These are phyloP conservation scores for Aquilaria sinensis DNA, from an alignment of 345 rosid genomes.

Conservation along the genomic window DNA sequence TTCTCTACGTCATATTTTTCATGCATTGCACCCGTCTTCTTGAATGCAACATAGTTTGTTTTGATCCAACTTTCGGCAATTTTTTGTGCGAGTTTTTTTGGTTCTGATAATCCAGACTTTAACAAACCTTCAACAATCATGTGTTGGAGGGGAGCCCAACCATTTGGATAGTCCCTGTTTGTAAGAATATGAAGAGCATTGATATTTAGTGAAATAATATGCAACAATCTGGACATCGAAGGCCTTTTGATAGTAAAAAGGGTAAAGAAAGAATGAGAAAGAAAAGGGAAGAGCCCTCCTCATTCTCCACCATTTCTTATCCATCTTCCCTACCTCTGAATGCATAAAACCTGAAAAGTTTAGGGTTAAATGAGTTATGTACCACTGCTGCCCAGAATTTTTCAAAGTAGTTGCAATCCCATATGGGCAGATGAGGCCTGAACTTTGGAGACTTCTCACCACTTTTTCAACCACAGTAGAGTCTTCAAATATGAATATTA, in stretches of 20 bases:
- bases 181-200: not conserved
- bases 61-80: slow-evolving; percentile 72
- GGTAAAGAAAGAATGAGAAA: not conserved
- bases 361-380: slow-evolving; percentile 4
- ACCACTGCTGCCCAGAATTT: slow-evolving; percentile 82
- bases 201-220: not conserved
- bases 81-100: slow-evolving; percentile 61
- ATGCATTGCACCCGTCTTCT: slow-evolving; percentile 50
- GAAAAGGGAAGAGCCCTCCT: not conserved
- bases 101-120: slow-evolving; percentile 44
- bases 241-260: not conserved
- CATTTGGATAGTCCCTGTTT: slow-evolving; percentile 87
- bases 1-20: slow-evolving; percentile 40
- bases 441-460: slow-evolving; percentile 38
- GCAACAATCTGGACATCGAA: too few species aligned
- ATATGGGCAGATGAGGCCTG: slow-evolving; percentile 57
- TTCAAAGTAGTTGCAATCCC: slow-evolving; percentile 76
- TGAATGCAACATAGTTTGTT: slow-evolving; percentile 50
- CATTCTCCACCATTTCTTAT: not conserved
- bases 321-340: not conserved
- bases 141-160: slow-evolving; percentile 92
- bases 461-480: slow-evolving; percentile 50
- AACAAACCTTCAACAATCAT: slow-evolving; percentile 69
- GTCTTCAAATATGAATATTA: slow-evolving; percentile 33
- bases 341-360: not conserved